These are phyloP conservation scores for Geopyxis carbonaria DNA, from an alignment of 495 filamentous ascomycete genomes.

Conservation along the genomic window DNA sequence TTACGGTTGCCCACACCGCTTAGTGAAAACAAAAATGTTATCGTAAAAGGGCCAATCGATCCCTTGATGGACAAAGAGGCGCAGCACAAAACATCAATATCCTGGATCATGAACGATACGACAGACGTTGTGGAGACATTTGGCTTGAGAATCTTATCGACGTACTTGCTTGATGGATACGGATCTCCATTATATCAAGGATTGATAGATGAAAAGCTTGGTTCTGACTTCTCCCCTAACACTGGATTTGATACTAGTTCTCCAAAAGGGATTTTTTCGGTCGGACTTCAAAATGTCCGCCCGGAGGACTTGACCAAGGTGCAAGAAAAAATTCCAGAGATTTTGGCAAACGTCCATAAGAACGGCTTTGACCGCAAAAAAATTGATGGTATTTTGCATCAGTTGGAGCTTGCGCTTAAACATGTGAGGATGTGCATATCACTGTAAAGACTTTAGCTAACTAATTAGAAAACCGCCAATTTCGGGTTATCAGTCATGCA, in stretches of 20 bases:
- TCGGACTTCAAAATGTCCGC: slow-evolving; percentile 74
- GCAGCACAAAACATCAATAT: slow-evolving; percentile 83
- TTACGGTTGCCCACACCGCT: slow-evolving; percentile 65
- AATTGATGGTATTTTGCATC: slow-evolving; percentile 82
- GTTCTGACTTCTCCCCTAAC: slow-evolving; percentile 85
- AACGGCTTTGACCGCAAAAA: slow-evolving; percentile 77
- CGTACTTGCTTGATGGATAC: slow-evolving; percentile 77
- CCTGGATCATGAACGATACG: slow-evolving; percentile 76
- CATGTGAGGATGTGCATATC: slow-evolving; percentile 31
- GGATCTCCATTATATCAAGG: slow-evolving; percentile 82
- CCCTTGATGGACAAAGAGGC: slow-evolving; percentile 67
- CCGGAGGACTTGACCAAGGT: slow-evolving; percentile 61
- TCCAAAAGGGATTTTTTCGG: slow-evolving; percentile 64
- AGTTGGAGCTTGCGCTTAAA: slow-evolving; percentile 74
- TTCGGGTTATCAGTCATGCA: slow-evolving; percentile 88
- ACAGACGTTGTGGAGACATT: slow-evolving; percentile 73
- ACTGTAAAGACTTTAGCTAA: neutral
- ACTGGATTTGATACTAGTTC: slow-evolving; percentile 71
- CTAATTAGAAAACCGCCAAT: slow-evolving; percentile 54
- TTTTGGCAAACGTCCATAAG: slow-evolving; percentile 44
- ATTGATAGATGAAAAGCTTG: slow-evolving; percentile 80
- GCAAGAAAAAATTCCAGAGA: slow-evolving; percentile 50
- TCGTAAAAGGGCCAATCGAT: slow-evolving; percentile 68
- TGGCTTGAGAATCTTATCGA: slow-evolving; percentile 61
- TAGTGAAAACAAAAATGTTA: slow-evolving; percentile 43